Evolutionary conservation across 2,329 filamentous ascomycete species (phyloP), one percentile per base, ranked within the genome.

Genomic region (Sporothrix brunneoviolacea): DNA sequence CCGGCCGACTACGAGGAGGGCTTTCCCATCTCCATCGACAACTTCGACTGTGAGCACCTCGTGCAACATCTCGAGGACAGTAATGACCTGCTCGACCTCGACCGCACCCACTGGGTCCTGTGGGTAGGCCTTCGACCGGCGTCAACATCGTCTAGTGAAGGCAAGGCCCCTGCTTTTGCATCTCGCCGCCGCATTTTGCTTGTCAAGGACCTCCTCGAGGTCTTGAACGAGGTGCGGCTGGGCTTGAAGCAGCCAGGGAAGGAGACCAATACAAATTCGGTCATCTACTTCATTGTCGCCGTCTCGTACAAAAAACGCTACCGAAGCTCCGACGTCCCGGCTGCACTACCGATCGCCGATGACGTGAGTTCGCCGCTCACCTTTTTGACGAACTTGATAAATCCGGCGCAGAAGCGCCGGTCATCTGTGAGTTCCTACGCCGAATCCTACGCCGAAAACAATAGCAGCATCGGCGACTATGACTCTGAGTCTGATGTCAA

Each of bases 1-100:
- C 22, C 41, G 10, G 8, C 16, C 3, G 8, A 15, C 3, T 55
- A 24, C 19, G 12, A 27, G 16, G 37, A 40, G 6, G 54, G 40
- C 28, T 57, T 50, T 10, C 56, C 56, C 6, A 48, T 22, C 32
- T 54, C 53, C 4, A 24, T 52, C n/a, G 52, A 57, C 48, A 58
- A 58, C 46, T 47, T 58, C 15, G 53, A 58, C 50, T 55, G 53
- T 32, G 41, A 54, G 16, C 21, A n/a, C 15, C 45, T 57, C 1
- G 41, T 53, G 7, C 18, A 15, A 3, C 42, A 54, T 12, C 40
- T 57, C 4, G 48, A 51, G 48, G 50, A 54, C 30, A 32, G 38
- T 37, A 51, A 47, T 42, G 27, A 28, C 9, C 35, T 57, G 3
- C 22, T 44, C 2, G 30, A 39, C 41, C 19, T 16, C 13, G 35